These are phyloP conservation scores for Eucalyptus grandis DNA, from an alignment of 345 rosid species.

Conservation along the genomic window DNA sequence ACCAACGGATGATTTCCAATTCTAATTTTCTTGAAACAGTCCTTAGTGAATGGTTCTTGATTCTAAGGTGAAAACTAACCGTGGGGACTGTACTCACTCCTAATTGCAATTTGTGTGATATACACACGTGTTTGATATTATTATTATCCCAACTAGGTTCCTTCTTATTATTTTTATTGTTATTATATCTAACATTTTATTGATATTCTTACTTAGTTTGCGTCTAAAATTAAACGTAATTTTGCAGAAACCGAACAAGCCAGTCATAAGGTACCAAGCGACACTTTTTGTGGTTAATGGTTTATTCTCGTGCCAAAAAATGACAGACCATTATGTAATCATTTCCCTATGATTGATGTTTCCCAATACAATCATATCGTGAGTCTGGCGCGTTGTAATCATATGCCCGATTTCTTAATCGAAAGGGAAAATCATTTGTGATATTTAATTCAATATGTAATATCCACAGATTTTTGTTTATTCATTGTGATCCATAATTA, in stretches of 20 bases:
- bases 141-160: background rate
- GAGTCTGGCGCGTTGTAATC: background rate
- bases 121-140: no score
- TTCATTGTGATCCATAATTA: background rate
- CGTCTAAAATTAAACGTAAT: background rate
- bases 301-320: background rate
- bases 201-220: background rate
- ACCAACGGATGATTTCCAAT: no score
- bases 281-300: background rate
- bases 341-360: background rate
- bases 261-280: background rate
- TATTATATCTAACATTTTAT: no score
- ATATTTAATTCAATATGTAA: fast-evolving
- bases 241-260: background rate
- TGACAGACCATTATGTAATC: background rate
- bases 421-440: background rate
- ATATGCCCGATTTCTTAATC: background rate
- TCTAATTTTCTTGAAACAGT: no score
- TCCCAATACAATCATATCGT: background rate
- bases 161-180: background rate
- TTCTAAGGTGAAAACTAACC: no score
- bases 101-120: no score
- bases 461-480: fast-evolving
- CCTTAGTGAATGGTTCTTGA: no score
- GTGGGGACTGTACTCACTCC: no score